Evolutionary conservation across 352 stramenopile genomes (phyloP), one percentile per base, ranked within the genome.

Genomic region (Globisporangium okanoganense): DNA sequence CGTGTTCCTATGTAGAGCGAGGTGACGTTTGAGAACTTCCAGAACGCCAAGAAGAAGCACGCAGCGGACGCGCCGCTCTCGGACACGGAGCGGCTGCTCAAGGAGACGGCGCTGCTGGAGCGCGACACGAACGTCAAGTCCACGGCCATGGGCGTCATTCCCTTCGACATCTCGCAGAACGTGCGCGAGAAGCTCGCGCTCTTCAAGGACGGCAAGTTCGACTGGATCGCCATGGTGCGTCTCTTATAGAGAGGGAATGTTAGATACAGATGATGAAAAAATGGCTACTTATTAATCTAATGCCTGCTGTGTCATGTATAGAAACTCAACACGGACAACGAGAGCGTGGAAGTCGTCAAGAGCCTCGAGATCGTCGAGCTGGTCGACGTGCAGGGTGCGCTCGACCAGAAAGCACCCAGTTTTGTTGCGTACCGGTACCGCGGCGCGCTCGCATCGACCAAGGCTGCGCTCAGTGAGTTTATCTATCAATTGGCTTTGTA

Each of bases 101-200:
- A 92, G 61, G 86, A 94, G 68, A 79, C 82, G 38, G 77, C 84
- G 40, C 62, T 91, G 58, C 66, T 94, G 16, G 86, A 94, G 69
- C 79, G 85, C 50, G 82, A 94, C 56, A 92, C 85, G 45, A 92
- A 85, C 49, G 77, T 93, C 53, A 95, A 92, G 62, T 94, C 88
- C 16, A 95, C 78, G 16, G 90, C 90, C 16, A 96, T 97, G 88
- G 77, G 76, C 3, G 84, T 96, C 29, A 88, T 97, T 51, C 90
- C 90, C 0, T 97, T 97, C 59, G 72, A 69, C 52, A 81, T 95
- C 53, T 87, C 82, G 58, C 76, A 90, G 56, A 92, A 95, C 18
- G 75, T 95, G 60, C 75, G 73, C 38, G 78, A 93, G 56, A 89
- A 95, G 71, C 73, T 96, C 48, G 61, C 66, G 60, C 70, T 91